Percentiles rank a stretch among this genome's conserved stretches.
These are phyloP conservation scores for Purshia tridentata DNA, from an alignment of 306 rosid genomes.

Conservation along the genomic window DNA sequence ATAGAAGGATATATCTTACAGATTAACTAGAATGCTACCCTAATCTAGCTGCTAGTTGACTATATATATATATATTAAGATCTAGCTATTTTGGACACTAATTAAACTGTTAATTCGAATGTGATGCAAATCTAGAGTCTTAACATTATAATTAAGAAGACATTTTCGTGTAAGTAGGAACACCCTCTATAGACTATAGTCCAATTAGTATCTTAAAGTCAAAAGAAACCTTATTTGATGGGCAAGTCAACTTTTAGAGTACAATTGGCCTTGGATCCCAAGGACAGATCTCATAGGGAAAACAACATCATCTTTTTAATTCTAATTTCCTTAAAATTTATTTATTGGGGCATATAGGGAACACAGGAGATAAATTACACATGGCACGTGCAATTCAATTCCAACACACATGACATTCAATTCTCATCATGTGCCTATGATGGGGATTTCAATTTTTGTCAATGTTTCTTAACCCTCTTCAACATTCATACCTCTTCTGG, in stretches of 20 bases:
- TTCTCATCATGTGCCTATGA: conserved; percentile 24
- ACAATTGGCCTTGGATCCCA: conserved; percentile 26
- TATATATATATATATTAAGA: no score
- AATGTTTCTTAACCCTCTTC: no score
- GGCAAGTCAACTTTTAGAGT: conserved; percentile 22
- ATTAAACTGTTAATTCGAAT: no score
- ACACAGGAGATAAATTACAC: conserved; percentile 7
- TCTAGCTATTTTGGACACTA: no score
- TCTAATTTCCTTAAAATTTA: background rate
- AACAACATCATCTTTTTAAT: background rate
- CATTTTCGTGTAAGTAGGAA: background rate
- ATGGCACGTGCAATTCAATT: conserved; percentile 14
- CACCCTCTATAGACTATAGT: background rate
- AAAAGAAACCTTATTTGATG: conserved; percentile 30
- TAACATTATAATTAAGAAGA: no score
- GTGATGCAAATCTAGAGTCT: no score
- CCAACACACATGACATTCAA: conserved; percentile 17
- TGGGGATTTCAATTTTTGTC: background rate
- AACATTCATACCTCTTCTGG: no score
- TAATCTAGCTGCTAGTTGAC: no score
- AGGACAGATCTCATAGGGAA: conserved; percentile 34
- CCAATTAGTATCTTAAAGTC: background rate
- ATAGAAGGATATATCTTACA: background rate
- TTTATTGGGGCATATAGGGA: background rate
- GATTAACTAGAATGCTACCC: no score